Percentiles rank a stretch among this genome's conserved stretches.
Conservation (phyloP, 495 filamentous ascomycete species). For the Hamigera avellanea region DNA sequence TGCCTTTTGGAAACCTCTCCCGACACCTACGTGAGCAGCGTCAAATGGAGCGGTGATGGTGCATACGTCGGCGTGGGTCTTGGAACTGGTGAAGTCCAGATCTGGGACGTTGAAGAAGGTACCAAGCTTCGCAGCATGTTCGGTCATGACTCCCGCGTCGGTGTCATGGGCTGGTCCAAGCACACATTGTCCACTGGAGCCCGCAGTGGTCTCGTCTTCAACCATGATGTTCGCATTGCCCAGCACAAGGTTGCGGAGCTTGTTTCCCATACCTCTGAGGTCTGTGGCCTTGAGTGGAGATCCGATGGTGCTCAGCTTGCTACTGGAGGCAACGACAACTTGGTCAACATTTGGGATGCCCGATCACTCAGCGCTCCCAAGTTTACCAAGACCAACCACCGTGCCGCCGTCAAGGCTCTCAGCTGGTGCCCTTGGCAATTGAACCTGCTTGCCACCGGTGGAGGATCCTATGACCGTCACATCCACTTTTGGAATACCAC, state of each 20-base stretch:
- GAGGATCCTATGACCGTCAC: constrained; percentile 90
- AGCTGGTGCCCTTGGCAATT: constrained; percentile 99
- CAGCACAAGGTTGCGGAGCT: constrained; percentile 97
- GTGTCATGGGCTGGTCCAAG: constrained; percentile 98
- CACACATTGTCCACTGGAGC: constrained; percentile 92
- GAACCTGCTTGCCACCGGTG: constrained; percentile 92
- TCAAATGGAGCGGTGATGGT: constrained; percentile 97
- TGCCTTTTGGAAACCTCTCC: constrained; percentile 73
- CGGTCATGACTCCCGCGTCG: constrained; percentile 91
- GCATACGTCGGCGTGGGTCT: constrained; percentile 94
- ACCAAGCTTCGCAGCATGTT: constrained; percentile 96
- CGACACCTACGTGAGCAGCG: constrained; percentile 94
- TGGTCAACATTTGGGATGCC: constrained; percentile 98
- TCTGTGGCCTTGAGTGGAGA: constrained; percentile 96
- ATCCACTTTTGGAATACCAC: constrained; percentile 99
- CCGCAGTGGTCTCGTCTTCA: constrained; percentile 90
- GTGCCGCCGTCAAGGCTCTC: constrained; percentile 93
- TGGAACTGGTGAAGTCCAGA: constrained; percentile 92
- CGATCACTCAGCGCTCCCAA: constrained; percentile 86
- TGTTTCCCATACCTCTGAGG: constrained; percentile 90
- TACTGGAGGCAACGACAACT: constrained; percentile 95
- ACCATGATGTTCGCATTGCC: constrained; percentile 96
- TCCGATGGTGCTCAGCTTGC: constrained; percentile 92
- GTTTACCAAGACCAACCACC: constrained; percentile 99
- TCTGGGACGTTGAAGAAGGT: constrained; percentile 96